Percentiles rank a stretch among this genome's conserved stretches.
phyloP scores from a whole-genome alignment of 2,329 filamentous ascomycete genomes.

The Stenocarpella maydis region DNA sequence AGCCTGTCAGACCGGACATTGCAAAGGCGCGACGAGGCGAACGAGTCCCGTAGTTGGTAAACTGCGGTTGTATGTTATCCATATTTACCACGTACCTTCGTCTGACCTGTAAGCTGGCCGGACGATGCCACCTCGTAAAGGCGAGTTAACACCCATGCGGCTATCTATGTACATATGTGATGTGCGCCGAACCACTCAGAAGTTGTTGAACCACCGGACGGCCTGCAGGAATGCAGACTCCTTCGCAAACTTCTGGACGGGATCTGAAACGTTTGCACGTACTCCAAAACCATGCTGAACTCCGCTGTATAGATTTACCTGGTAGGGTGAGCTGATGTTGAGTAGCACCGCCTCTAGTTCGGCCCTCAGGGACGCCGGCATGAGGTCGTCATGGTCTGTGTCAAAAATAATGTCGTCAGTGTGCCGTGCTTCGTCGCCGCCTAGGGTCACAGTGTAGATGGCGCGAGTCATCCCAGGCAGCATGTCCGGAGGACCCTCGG shows the following conservation, averaged over 20 bases:
- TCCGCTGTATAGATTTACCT: constrained; percentile 18
- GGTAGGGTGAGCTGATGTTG: constrained; percentile 30
- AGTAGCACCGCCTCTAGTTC: constrained; percentile 24
- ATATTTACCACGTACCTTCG: background rate
- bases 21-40: background rate
- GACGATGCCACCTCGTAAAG: background rate
- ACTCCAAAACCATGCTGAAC: constrained; percentile 31
- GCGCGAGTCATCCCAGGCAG: constrained; percentile 5
- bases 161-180: background rate
- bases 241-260: constrained; percentile 29
- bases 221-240: constrained; percentile 31
- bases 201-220: constrained; percentile 32
- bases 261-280: constrained; percentile 27
- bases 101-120: background rate
- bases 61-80: background rate
- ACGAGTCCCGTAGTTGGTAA: background rate
- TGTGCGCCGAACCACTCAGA: background rate
- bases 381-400: constrained; percentile 20
- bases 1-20: background rate
- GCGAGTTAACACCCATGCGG: background rate
- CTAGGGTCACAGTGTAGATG: background rate
- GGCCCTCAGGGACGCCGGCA: constrained; percentile 12
- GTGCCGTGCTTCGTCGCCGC: background rate
- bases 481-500: background rate
- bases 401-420: constrained; percentile 16